These are phyloP conservation scores for Globisporangium emineosum DNA, from an alignment of 352 stramenopile genomes.

Conservation along the genomic window DNA sequence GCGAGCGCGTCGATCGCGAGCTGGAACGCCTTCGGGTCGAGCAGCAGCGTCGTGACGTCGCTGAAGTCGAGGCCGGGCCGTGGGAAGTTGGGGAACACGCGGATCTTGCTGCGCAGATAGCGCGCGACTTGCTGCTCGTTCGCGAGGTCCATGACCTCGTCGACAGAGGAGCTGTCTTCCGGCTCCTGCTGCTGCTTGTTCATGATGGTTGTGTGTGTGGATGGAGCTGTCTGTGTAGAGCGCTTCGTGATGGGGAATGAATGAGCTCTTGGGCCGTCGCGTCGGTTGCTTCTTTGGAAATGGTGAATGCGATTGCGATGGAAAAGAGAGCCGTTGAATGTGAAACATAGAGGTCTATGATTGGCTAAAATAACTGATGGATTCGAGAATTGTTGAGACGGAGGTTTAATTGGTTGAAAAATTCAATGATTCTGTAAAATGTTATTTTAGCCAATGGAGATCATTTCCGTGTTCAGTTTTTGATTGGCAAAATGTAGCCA, in stretches of 20 bases:
- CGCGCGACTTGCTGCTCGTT: slow-evolving; percentile 49
- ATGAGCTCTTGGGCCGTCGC: background rate
- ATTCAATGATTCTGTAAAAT: too few species aligned
- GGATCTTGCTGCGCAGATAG: slow-evolving; percentile 70
- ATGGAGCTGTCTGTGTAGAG: background rate
- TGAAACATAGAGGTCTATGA: too few species aligned
- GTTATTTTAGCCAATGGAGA: too few species aligned
- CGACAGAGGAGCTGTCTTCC: background rate
- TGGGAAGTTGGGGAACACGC: slow-evolving; percentile 59
- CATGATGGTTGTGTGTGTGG: background rate
- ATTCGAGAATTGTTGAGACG: too few species aligned
- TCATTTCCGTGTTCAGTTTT: too few species aligned
- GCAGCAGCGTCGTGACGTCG: slow-evolving; percentile 70
- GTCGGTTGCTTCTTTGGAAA: background rate
- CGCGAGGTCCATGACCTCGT: slow-evolving; percentile 26
- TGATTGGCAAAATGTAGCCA: too few species aligned
- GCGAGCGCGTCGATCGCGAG: slow-evolving; percentile 68
- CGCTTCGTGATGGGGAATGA: background rate
- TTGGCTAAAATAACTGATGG: too few species aligned
- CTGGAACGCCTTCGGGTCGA: slow-evolving; percentile 72
- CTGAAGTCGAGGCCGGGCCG: slow-evolving; percentile 59
- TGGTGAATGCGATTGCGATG: slow-evolving; percentile 7
- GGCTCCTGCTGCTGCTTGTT: background rate
- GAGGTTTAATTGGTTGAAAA: too few species aligned
- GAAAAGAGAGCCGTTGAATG: too few species aligned